These are phyloP conservation scores for Phytopythium litorale DNA, from an alignment of 352 stramenopile species.

Conservation along the genomic window DNA sequence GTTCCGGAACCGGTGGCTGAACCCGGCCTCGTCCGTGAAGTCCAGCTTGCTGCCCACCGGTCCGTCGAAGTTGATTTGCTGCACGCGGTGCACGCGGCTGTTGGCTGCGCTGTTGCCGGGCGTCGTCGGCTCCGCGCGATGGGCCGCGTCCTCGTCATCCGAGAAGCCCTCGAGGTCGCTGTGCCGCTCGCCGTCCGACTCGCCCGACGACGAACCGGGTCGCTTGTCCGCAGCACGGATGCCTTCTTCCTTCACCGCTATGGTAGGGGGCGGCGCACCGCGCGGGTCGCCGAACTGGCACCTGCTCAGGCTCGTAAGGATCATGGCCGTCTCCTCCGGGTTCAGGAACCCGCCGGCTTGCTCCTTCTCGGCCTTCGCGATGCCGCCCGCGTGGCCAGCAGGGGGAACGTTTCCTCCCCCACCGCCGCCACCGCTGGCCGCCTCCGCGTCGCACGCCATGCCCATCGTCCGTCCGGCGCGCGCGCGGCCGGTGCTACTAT, in stretches of 20 bases:
- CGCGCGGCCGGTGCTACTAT: slow-evolving; percentile 3
- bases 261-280: no score
- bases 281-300: slow-evolving; percentile 27
- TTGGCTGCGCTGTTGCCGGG: neutral
- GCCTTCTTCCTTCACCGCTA: no score
- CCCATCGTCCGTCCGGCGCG: slow-evolving; percentile 32
- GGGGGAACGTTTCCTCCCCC: neutral
- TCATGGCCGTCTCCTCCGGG: slow-evolving; percentile 83
- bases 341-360: slow-evolving; percentile 30
- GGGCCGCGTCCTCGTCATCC: slow-evolving; percentile 32
- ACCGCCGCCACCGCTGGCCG: slow-evolving; percentile 29
- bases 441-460: slow-evolving; percentile 64
- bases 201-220: slow-evolving; percentile 13
- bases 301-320: slow-evolving; percentile 81
- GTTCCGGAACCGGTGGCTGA: slow-evolving; percentile 72
- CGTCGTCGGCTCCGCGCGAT: neutral
- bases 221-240: neutral
- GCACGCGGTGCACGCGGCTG: slow-evolving; percentile 45
- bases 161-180: slow-evolving; percentile 43
- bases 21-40: slow-evolving; percentile 69
- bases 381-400: slow-evolving; percentile 4
- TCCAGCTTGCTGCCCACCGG: slow-evolving; percentile 68
- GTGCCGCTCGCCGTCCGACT: slow-evolving; percentile 35
- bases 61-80: slow-evolving; percentile 75
- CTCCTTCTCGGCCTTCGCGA: slow-evolving; percentile 5